A percentile compares a stretch with the other conserved stretches of the same genome.
phyloP scores from a whole-genome alignment of 306 rosid genomes.

The Cucurbita maxima region DNA sequence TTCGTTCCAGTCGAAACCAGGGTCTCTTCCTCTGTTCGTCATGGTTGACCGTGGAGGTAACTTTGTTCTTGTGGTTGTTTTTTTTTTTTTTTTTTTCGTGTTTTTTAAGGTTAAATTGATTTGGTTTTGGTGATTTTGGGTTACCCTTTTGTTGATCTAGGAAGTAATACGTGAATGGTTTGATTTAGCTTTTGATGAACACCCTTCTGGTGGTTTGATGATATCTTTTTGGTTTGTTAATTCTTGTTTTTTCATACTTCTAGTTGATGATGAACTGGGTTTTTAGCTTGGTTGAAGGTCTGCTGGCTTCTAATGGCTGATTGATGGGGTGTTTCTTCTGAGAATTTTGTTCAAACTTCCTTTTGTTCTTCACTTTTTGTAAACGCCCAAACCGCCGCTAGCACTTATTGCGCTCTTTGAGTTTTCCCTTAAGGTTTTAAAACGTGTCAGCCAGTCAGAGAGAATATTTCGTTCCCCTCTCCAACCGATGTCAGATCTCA shows the following conservation, averaged over 20 bases:
- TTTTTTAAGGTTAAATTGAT: not conserved
- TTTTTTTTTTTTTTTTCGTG: not conserved
- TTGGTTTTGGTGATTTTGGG: not conserved
- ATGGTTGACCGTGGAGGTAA: slow-evolving; percentile 94
- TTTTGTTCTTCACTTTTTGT: not conserved
- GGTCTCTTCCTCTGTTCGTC: slow-evolving; percentile 76
- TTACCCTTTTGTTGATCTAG: not conserved
- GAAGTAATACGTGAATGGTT: not conserved
- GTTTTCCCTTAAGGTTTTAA: too few species aligned
- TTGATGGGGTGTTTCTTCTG: not conserved
- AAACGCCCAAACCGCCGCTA: too few species aligned
- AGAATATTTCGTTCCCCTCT: too few species aligned
- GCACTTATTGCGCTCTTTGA: too few species aligned
- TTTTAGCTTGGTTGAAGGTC: not conserved
- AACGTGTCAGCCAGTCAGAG: too few species aligned
- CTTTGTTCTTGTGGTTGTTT: slow-evolving; percentile 10
- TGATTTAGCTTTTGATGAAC: not conserved
- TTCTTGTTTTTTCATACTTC: not conserved
- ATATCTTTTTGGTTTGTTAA: not conserved
- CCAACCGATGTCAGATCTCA: too few species aligned
- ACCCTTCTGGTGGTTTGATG: not conserved
- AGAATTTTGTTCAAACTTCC: not conserved
- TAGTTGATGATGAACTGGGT: not conserved
- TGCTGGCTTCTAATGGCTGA: not conserved
- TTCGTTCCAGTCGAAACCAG: slow-evolving; percentile 54